phyloP scores from a whole-genome alignment of 352 stramenopile species.

The Phytophthora capsici region DNA sequence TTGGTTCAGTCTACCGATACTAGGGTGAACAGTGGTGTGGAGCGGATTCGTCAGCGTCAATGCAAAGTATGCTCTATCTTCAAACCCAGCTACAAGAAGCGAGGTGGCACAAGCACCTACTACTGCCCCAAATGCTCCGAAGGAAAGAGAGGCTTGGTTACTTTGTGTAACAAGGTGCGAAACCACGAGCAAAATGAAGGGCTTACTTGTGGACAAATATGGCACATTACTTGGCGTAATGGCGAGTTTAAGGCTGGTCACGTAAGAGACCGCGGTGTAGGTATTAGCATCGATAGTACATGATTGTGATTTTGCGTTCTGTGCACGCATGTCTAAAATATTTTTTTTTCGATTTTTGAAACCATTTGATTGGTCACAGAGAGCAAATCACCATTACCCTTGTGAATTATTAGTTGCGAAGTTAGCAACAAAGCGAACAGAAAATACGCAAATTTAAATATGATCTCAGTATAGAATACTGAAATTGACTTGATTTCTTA shows the following conservation, averaged over 20 bases:
- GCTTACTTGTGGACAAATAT: conserved; percentile 17
- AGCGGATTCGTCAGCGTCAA: background rate
- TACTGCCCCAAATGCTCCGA: conserved; percentile 1
- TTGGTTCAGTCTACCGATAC: background rate
- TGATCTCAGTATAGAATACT: no score
- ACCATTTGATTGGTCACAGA: no score
- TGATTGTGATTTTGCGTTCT: no score
- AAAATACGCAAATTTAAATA: no score
- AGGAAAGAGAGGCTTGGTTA: background rate
- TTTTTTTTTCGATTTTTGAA: no score
- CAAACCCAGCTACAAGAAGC: conserved; percentile 21
- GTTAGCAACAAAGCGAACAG: no score
- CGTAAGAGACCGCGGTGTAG: no score
- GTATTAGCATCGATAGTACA: no score
- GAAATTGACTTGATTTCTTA: no score
- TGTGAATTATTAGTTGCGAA: no score
- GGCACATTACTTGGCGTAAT: conserved; percentile 24
- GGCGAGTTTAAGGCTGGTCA: conserved; percentile 15
- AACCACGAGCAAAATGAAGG: background rate
- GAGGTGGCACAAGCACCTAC: conserved; percentile 5
- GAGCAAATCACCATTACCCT: no score
- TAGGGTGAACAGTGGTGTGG: background rate
- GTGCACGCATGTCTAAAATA: no score
- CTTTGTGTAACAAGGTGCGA: conserved; percentile 9
- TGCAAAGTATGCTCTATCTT: conserved; percentile 13